These are phyloP conservation scores for Fusarium dlaminii DNA, from an alignment of 2,329 filamentous ascomycete genomes.

Conservation along the genomic window DNA sequence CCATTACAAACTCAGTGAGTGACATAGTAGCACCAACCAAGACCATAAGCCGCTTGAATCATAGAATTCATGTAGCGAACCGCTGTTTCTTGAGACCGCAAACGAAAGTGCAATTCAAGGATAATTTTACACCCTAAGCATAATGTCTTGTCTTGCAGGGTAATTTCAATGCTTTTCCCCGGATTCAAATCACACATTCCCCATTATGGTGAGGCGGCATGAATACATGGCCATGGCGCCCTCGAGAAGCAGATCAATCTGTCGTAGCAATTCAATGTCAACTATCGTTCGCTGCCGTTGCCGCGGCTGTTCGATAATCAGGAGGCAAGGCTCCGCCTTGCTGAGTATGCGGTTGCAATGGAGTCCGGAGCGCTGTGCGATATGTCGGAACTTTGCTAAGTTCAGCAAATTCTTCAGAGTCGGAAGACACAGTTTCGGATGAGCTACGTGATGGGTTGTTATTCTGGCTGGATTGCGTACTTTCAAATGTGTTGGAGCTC, in stretches of 20 bases:
- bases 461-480: neutral
- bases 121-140: neutral
- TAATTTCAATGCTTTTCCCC: neutral
- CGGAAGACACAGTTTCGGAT: conserved; percentile 60
- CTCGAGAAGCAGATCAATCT: fast-evolving
- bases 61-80: neutral
- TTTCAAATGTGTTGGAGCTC: neutral
- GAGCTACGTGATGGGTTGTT: conserved; percentile 58
- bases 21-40: neutral
- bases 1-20: neutral
- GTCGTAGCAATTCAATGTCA: neutral
- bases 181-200: neutral
- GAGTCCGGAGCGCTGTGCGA: conserved; percentile 74
- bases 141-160: neutral
- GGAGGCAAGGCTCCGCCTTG: conserved; percentile 64
- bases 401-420: conserved; percentile 68
- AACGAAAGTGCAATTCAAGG: neutral
- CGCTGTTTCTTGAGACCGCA: neutral
- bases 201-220: too few species aligned
- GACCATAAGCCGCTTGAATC: neutral
- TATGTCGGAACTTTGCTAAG: conserved; percentile 81
- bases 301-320: conserved; percentile 64
- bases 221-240: too few species aligned
- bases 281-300: neutral
- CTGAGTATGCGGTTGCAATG: conserved; percentile 61